phyloP scores from a whole-genome alignment of 495 filamentous ascomycete genomes.

The Melanomma pulvis-pyrius region DNA sequence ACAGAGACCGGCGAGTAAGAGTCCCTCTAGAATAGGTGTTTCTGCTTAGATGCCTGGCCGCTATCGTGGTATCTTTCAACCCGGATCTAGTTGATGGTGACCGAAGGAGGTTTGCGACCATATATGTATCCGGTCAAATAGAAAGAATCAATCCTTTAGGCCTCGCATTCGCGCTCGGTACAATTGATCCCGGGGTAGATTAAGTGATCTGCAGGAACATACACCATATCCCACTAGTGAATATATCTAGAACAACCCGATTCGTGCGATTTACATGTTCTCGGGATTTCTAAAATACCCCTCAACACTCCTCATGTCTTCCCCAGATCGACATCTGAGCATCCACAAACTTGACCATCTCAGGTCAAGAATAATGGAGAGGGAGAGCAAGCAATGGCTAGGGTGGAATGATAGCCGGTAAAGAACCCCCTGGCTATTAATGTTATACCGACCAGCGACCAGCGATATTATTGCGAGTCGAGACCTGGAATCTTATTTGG shows the following conservation, averaged over 20 bases:
- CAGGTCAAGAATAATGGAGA: background rate
- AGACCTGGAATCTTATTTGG: background rate
- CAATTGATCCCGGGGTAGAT: background rate
- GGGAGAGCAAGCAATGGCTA: background rate
- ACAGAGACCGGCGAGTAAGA: background rate
- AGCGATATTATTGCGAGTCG: too few species aligned
- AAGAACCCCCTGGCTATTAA: background rate
- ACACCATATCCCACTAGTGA: background rate
- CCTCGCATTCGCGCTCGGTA: background rate
- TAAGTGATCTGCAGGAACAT: background rate
- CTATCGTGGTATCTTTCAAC: background rate
- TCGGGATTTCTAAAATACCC: background rate
- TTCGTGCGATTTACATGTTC: background rate
- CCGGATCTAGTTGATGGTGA: background rate
- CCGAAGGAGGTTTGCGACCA: too few species aligned
- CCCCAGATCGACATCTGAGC: background rate
- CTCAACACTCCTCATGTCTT: background rate
- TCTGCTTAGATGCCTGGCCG: background rate
- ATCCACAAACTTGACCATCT: background rate
- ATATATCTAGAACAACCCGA: background rate
- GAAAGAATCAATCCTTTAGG: too few species aligned
- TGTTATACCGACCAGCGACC: background rate
- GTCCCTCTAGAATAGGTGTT: background rate
- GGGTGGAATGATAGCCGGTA: background rate
- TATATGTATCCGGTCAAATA: too few species aligned